Evolutionary conservation across 208 protist genomes (phyloP), one percentile per base, ranked within the genome.

Genomic region (Angomonas ambiguus): DNA sequence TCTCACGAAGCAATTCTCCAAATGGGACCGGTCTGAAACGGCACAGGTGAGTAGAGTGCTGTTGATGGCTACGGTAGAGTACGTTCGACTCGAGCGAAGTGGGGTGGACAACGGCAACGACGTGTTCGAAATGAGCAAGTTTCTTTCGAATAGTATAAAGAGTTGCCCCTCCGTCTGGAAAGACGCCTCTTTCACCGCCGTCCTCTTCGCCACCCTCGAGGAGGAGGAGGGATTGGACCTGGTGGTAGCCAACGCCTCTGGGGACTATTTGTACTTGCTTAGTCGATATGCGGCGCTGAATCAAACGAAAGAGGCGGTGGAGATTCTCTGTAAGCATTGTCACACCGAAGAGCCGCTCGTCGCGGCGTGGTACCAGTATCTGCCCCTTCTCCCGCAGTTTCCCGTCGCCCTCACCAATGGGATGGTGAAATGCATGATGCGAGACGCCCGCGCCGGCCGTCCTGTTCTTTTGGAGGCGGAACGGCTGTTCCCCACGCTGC

Each of bases 341-440:
- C 67, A 77, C 28, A 58, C 58, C 2, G 72, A 56, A 11, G 38
- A 61, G 0, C 75, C 78, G 11, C 67, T 74, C 11, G 71, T 74
- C 49, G 79, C 79, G 34, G 48, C 92, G 22, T 98, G 88, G 84
- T 99, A 98, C 71, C 86, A 94, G 51, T 96, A 95, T 71, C 76
- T 84, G 6, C 93, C 96, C 1, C 56, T 86, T 24, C 70, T 99
- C 10, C 96, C 98, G 24, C 74, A 79, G 68, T 80, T 95, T 32
- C 95, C 97, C 2, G 69, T 93, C 25, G 72, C 85, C 32, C 76
- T 93, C 22, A 81, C 97, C 6, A 82, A 83, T 11, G 79, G 69
- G 0, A 79, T 92, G 74, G 65, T 92, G n/a, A 64, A 76, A 2
- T 74, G 59, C n/a, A 62, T 85, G 31, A 67, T 55, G 22, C 69